These are phyloP conservation scores for Wickerhamiella bombiphila DNA, from an alignment of 805 yeast species.

Conservation along the genomic window DNA sequence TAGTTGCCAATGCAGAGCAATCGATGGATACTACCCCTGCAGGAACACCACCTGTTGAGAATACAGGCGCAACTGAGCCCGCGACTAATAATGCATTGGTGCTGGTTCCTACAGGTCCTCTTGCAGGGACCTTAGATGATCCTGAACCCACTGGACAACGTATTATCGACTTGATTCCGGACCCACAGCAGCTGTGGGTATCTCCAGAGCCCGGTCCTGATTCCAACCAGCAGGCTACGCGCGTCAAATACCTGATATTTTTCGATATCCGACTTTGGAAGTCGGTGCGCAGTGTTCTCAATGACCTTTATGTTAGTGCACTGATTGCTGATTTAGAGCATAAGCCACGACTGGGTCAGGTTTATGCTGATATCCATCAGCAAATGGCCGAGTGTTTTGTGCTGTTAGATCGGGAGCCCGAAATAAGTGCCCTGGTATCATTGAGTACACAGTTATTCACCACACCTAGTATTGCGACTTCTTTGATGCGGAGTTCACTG, in stretches of 20 bases:
- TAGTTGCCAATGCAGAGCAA: too few species aligned
- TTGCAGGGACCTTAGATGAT: background rate
- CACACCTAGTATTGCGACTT: conserved; percentile 63
- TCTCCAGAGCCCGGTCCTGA: background rate
- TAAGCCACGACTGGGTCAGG: conserved; percentile 50
- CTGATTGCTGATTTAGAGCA: conserved; percentile 45
- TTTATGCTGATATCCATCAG: conserved; percentile 75
- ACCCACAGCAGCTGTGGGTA: background rate
- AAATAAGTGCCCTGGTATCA: conserved; percentile 54
- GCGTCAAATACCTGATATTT: conserved; percentile 45
- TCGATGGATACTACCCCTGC: background rate
- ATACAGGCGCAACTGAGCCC: background rate
- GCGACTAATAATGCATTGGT: background rate
- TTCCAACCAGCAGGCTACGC: conserved; percentile 9
- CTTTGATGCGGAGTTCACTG: conserved; percentile 50
- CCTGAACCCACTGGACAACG: background rate
- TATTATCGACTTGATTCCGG: background rate
- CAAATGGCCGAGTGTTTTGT: conserved; percentile 55
- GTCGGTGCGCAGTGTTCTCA: conserved; percentile 38
- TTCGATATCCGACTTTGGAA: conserved; percentile 67
- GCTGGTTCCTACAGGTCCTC: background rate
- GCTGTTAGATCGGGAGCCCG: conserved; percentile 75
- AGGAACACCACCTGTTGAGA: background rate
- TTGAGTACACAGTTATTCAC: conserved; percentile 80
- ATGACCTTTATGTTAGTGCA: conserved; percentile 50